Base-by-base conservation (phyloP, 257 asterid species). In the Linaria vulgaris region DNA sequence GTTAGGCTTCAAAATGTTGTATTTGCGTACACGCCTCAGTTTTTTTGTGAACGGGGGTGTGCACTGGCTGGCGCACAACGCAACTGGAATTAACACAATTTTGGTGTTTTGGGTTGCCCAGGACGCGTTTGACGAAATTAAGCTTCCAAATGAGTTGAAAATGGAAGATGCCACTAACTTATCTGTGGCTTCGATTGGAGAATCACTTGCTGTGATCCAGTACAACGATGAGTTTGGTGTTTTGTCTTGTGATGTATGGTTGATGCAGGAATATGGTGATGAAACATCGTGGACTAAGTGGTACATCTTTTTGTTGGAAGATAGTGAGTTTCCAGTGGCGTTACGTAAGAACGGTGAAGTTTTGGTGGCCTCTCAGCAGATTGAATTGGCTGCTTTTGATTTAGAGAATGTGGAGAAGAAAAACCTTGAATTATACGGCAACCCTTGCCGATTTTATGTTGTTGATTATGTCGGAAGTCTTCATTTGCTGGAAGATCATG, bases 231-330 rank as follows among this genome's bases (percentile, higher is more conserved):
- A 43, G n/a, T 41, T 34, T 3, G 70, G 63, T 12, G 39, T 5
- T 39, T 61, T 34, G 31, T 65, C 15, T 1, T 76, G 77, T 67
- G 73, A 64, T 63, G 74, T 88, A 53, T 88, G 88, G 96, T 63
- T 72, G 66, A 83, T 83, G 96, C 67, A 75, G 70, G 76, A 73
- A 48, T 80, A 77, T 61, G 88, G 82, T 16, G 79, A 74, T 53
- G 48, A 25, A 9, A 82, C 74, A 46, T 76, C 94, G 1, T 87
- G 95, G 95, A 65, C 54, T 17, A 82, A 70, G 68, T 59, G 85
- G 50, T 81, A 75, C 69, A 61, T 70, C 54, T 48, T 74, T 50
- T 67, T 0, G 0, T 46, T 16, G 62, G n/a, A n/a, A n/a, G 78
- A 68, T 20, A 24, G 86, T 61, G 76, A 79, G 57, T 69, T 82